Evolutionary conservation across 306 rosid species (phyloP).

Genomic region (Comarum palustre): DNA sequence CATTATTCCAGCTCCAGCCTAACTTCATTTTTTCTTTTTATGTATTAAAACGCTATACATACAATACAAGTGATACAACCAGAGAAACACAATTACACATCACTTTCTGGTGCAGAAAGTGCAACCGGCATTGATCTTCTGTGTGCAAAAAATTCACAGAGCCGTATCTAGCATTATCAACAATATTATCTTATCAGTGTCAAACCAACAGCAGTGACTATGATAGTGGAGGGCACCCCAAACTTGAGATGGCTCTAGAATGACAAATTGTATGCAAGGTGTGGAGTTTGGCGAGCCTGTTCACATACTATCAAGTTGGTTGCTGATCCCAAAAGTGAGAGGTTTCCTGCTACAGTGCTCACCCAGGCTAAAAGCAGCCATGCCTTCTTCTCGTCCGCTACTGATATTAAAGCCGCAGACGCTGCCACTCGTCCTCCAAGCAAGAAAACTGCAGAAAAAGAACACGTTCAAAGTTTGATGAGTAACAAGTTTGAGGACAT

Average conservation of each 20-base stretch:
- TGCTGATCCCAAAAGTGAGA: slow-evolving; percentile 75
- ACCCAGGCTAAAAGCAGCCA: slow-evolving; percentile 90
- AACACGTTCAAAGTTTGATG: background rate
- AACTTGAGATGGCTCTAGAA: slow-evolving; percentile 85
- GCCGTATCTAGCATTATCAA: background rate
- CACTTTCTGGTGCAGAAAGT: background rate
- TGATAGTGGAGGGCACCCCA: slow-evolving; percentile 74
- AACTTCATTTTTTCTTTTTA: no score
- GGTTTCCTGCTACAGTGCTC: slow-evolving; percentile 79
- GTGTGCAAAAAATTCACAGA: background rate
- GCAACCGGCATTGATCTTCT: background rate
- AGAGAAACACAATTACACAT: no score
- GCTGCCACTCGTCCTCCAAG: slow-evolving; percentile 81
- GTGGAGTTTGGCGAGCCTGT: slow-evolving; percentile 76
- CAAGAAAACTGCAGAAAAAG: slow-evolving; percentile 51
- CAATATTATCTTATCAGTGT: slow-evolving; percentile 51
- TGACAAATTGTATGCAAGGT: slow-evolving; percentile 58
- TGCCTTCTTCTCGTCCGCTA: slow-evolving; percentile 56
- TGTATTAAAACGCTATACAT: no score
- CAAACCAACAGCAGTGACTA: slow-evolving; percentile 77
- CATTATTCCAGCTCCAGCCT: no score
- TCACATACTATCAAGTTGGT: slow-evolving; percentile 91
- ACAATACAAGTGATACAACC: no score
- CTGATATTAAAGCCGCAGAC: slow-evolving; percentile 63
- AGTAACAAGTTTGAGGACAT: background rate